phyloP scores from a whole-genome alignment of 768 basidiomycete species.

The Mycena capillaripes region DNA sequence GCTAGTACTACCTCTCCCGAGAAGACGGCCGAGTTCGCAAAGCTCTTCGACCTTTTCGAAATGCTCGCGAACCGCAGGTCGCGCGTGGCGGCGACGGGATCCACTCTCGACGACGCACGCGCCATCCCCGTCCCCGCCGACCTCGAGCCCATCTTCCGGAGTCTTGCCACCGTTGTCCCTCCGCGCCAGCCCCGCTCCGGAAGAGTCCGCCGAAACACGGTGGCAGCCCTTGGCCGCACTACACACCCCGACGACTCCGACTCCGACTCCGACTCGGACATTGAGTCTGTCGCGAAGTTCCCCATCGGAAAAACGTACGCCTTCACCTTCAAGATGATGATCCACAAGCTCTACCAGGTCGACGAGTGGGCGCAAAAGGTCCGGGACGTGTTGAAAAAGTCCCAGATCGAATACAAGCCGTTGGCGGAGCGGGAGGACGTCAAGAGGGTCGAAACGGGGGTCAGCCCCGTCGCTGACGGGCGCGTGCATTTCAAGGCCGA shows the following conservation, averaged over 20 bases:
- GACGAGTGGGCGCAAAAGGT: constrained; percentile 73
- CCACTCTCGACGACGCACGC: constrained; percentile 48
- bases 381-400: constrained; percentile 64
- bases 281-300: constrained; percentile 54
- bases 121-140: constrained; percentile 48
- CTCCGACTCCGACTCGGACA: constrained; percentile 34
- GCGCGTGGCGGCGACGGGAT: constrained; percentile 41
- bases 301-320: constrained; percentile 61
- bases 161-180: constrained; percentile 41
- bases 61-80: constrained; percentile 62
- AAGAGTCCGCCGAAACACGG: constrained; percentile 40
- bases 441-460: constrained; percentile 35
- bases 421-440: constrained; percentile 55
- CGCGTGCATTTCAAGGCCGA: constrained; percentile 46
- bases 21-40: constrained; percentile 66
- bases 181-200: constrained; percentile 35
- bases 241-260: constrained; percentile 26
- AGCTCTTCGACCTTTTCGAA: constrained; percentile 68
- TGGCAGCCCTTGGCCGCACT: constrained; percentile 34
- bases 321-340: constrained; percentile 78
- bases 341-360: constrained; percentile 74
- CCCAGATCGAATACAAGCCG: constrained; percentile 70
- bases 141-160: constrained; percentile 45
- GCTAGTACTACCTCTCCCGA: constrained; percentile 28
- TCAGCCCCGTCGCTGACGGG: constrained; percentile 26